Evolutionary conservation across 2,329 filamentous ascomycete species (phyloP).

Genomic region (Macroventuria anomochaeta): DNA sequence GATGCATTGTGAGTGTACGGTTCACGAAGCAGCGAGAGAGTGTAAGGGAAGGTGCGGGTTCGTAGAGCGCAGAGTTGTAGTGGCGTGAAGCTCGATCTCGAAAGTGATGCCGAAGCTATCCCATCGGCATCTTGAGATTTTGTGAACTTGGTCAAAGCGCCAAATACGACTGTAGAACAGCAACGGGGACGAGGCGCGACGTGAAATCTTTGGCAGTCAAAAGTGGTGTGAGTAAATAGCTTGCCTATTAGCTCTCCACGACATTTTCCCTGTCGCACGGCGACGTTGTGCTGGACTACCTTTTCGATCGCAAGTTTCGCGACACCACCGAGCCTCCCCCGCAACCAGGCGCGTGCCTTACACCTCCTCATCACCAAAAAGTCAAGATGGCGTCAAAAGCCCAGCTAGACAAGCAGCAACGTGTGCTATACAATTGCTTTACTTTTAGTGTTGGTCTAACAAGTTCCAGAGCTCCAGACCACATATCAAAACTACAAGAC

Average conservation of each 20-base stretch:
- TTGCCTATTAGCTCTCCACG: too few relatives aligned
- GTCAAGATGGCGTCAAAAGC: conserved; percentile 58
- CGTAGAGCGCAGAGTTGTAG: background rate
- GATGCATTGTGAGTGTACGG: conserved; percentile 75
- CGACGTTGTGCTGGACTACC: too few relatives aligned
- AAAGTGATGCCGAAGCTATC: conserved; percentile 4
- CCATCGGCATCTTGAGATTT: conserved; percentile 27
- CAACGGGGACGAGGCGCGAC: background rate
- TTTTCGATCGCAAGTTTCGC: background rate
- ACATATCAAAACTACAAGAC: conserved; percentile 80
- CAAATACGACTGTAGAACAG: conserved; percentile 6
- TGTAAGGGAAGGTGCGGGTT: background rate
- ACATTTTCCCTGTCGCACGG: too few relatives aligned
- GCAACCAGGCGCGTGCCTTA: conserved; percentile 17
- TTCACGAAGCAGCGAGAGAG: background rate
- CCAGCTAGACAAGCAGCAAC: conserved; percentile 76
- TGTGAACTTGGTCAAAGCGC: conserved; percentile 35
- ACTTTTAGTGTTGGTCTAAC: conserved; percentile 12
- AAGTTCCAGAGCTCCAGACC: conserved; percentile 71
- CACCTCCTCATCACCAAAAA: conserved; percentile 2
- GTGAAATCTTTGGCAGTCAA: too few relatives aligned
- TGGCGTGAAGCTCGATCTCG: conserved; percentile 18
- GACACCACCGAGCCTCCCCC: conserved; percentile 32
- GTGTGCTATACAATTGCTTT: conserved; percentile 48
- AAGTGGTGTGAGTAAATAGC: too few relatives aligned